Conservation (phyloP, 371 early-diverging fungal species). For the Choanephora cucurbitarum region DNA sequence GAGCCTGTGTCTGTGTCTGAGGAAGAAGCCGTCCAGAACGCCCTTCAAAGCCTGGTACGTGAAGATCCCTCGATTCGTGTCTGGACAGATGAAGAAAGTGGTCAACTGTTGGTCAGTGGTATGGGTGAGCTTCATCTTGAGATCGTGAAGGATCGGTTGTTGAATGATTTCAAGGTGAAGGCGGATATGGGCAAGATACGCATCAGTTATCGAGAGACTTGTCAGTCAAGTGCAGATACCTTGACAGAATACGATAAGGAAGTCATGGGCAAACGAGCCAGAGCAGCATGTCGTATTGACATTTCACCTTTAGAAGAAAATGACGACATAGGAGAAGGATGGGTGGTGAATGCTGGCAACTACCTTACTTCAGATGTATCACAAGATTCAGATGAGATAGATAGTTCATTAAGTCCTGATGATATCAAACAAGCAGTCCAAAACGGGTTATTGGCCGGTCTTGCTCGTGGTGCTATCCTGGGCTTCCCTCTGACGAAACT, state of each 20-base stretch:
- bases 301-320: constrained; percentile 51
- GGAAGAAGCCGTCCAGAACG: constrained; percentile 75
- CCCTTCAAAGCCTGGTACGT: constrained; percentile 71
- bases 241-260: constrained; percentile 64
- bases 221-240: constrained; percentile 32
- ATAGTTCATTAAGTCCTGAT: constrained; percentile 21
- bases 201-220: constrained; percentile 89
- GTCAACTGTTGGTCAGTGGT: constrained; percentile 89
- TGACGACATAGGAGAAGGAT: constrained; percentile 28
- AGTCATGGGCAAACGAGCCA: constrained; percentile 70
- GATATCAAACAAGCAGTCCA: constrained; percentile 62
- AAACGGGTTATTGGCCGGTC: constrained; percentile 71
- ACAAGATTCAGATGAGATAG: not conserved
- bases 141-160: constrained; percentile 80
- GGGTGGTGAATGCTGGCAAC: constrained; percentile 33
- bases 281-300: constrained; percentile 61
- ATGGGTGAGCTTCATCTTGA: constrained; percentile 98
- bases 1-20: constrained; percentile 80
- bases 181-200: constrained; percentile 85
- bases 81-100: constrained; percentile 80
- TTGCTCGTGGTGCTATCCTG: constrained; percentile 79
- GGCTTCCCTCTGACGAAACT: constrained; percentile 80
- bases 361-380: constrained; percentile 4
- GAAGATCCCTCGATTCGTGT: constrained; percentile 92
- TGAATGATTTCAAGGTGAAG: constrained; percentile 78